Evolutionary conservation across 2,329 filamentous ascomycete species (phyloP), one percentile per base, ranked within the genome.

Genomic region (Fusarium napiforme): DNA sequence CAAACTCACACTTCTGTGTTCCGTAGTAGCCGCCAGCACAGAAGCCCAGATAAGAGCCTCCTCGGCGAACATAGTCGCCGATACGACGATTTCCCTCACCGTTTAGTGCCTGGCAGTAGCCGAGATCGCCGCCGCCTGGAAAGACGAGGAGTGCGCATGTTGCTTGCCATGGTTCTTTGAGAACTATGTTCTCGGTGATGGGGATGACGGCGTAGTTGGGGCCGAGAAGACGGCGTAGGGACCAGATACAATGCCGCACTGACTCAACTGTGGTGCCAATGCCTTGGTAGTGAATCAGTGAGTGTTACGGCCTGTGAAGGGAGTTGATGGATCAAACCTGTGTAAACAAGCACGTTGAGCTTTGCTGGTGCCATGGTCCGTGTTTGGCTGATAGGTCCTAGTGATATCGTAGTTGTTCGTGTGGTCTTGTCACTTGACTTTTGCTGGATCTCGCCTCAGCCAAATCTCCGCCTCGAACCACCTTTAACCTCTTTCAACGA

Each of bases 11-110:
- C 71, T 87, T 88, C 43, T 87, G 86, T 74, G 88, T 91, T 28
- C 93, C 96, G 78, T 97, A 99, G 83, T 99, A 99, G 16, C 93
- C 96, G 9, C 96, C 96, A 5, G 96, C 96, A 80, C 96, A 99
- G 77, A 99, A 92, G 2, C 96, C 96, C 4, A 99, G 87, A 79
- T 96, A 99, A 1, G 89, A 86, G 21, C 96, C 96, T 34, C 96
- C 96, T 36, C 90, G 88, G 67, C 94, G 93, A 56, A 99, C 94
- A 78, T 93, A 99, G 75, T 96, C 92, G 62, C 88, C 86, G 81
- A 99, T 98, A 73, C 90, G 89, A 40, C 92, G 88, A 81, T 98
- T 99, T 3, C 96, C 96, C 59, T 91, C 87, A 40, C 96, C 96
- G 81, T 98, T 96, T 72, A 99, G 88, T 5, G 90, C 91, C 34